These are phyloP conservation scores for Apodospora peruviana DNA, from an alignment of 495 filamentous ascomycete species.

Conservation along the genomic window DNA sequence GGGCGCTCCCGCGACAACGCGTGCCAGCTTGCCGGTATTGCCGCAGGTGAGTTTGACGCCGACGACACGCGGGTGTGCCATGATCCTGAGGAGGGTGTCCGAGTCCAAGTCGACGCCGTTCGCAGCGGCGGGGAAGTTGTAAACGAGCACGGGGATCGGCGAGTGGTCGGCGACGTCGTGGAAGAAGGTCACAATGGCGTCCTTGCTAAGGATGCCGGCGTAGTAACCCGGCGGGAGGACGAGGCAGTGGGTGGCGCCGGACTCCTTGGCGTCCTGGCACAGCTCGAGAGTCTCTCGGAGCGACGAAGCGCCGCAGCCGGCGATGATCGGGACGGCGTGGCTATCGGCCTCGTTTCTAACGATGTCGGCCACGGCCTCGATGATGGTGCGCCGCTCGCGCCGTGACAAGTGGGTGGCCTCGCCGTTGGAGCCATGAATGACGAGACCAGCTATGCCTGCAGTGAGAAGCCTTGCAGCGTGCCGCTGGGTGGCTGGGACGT, in stretches of 20 bases:
- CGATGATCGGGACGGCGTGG: slow-evolving; percentile 59
- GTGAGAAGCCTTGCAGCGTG: slow-evolving; percentile 68
- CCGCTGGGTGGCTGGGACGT: slow-evolving; percentile 58
- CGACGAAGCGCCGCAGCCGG: slow-evolving; percentile 57
- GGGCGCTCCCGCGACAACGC: slow-evolving; percentile 56
- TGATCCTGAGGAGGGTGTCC: slow-evolving; percentile 68
- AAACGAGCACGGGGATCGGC: slow-evolving; percentile 70
- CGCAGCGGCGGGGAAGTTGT: slow-evolving; percentile 82
- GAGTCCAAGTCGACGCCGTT: slow-evolving; percentile 79
- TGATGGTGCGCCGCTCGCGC: slow-evolving; percentile 64
- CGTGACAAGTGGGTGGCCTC: slow-evolving; percentile 78
- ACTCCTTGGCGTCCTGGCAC: slow-evolving; percentile 66
- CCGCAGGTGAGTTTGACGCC: slow-evolving; percentile 86
- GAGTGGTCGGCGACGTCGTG: slow-evolving; percentile 61
- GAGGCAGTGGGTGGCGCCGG: slow-evolving; percentile 80
- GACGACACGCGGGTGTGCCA: slow-evolving; percentile 67
- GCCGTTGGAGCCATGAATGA: slow-evolving; percentile 82
- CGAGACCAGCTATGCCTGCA: slow-evolving; percentile 67
- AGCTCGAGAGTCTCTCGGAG: slow-evolving; percentile 22
- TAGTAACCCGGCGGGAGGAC: slow-evolving; percentile 87
- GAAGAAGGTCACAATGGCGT: slow-evolving; percentile 66
- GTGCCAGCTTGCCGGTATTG: slow-evolving; percentile 81
- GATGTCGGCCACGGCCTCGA: slow-evolving; percentile 65
- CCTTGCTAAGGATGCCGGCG: slow-evolving; percentile 61
- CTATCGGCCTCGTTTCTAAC: slow-evolving; percentile 63